Evolutionary conservation across 441 rosid genomes (phyloP), one percentile per base, ranked within the genome.

Genomic region (Aquilaria agallochum): DNA sequence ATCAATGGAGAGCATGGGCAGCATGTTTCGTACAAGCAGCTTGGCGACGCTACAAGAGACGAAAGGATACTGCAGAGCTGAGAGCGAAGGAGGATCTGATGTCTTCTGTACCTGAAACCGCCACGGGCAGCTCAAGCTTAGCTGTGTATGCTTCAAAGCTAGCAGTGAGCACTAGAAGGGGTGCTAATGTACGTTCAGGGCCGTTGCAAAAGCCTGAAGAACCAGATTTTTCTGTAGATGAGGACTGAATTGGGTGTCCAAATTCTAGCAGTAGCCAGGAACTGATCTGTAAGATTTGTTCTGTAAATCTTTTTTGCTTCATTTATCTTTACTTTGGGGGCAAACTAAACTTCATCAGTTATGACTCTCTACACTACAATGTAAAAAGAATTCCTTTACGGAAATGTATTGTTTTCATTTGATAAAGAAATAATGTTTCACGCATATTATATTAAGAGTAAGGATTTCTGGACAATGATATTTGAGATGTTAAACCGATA

Each of bases 1-100:
- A 87, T 55, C 90, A 84, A 42, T 87, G 93, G 90, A 73, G 84
- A 66, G 59, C 86, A 52, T 84, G 93, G 93, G 93, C 90, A 11
- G 90, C 86, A 15, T 84, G 88, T 62, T 84, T 84, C 61, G 36
- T 84, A 14, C 93, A 82, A 53, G 74, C 81, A 4, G 93, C 90
- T 5, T 87, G 90, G 90, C 73, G 82, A 40, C 58, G 90, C 64
- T 64, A 63, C 44, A 80, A 69, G 67, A 82, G 69, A 70, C 66
- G 80, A 59, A 80, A 75, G 66, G 82, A 78, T 40, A 77, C 81
- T 0, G 81, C 76, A 11, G 83, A 83, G 56, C 68, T 86, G 33
- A 81, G 78, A 69, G 83, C 68, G 14, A 80, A 64, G 75, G 96
- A 82, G 76, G 75, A 71, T 45, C 58, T 53, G 45, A 40, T 67